Conservation (phyloP, 2,329 filamentous ascomycete species). For the Fusarium torreyae region DNA sequence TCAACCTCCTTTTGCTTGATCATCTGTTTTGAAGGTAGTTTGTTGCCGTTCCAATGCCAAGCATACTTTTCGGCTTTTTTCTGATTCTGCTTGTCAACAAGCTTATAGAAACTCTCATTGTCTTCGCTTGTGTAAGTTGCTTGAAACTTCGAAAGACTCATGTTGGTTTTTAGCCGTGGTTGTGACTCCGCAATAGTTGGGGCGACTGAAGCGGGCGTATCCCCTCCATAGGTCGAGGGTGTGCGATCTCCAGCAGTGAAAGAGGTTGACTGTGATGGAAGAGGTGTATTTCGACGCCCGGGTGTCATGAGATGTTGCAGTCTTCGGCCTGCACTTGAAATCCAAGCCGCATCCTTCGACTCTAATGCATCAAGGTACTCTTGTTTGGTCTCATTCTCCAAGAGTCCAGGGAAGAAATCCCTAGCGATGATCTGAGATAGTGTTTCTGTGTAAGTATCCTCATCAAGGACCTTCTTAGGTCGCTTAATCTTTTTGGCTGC, state of each 20-base stretch:
- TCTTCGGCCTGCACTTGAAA: slow-evolving; percentile 81
- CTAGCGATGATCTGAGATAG: slow-evolving; percentile 95
- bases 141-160: slow-evolving; percentile 90
- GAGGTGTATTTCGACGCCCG: slow-evolving; percentile 62
- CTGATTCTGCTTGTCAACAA: slow-evolving; percentile 91
- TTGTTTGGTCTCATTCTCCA: slow-evolving; percentile 88
- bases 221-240: slow-evolving; percentile 76
- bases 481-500: slow-evolving; percentile 91
- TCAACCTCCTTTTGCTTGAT: slow-evolving; percentile 76
- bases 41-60: slow-evolving; percentile 92
- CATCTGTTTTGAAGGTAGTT: slow-evolving; percentile 85
- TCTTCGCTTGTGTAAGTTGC: slow-evolving; percentile 97
- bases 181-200: slow-evolving; percentile 58
- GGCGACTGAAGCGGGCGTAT: slow-evolving; percentile 78
- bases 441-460: slow-evolving; percentile 92
- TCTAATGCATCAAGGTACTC: slow-evolving; percentile 95
- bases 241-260: slow-evolving; percentile 64
- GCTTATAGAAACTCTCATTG: slow-evolving; percentile 95
- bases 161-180: slow-evolving; percentile 76
- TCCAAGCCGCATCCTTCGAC: slow-evolving; percentile 88
- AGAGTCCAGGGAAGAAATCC: slow-evolving; percentile 94
- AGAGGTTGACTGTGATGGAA: slow-evolving; percentile 35
- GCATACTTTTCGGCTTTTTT: slow-evolving; percentile 87
- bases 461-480: slow-evolving; percentile 88
- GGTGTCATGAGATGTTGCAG: slow-evolving; percentile 88